These are phyloP conservation scores for Populus tomentosa DNA, from an alignment of 441 rosid species.

Conservation along the genomic window DNA sequence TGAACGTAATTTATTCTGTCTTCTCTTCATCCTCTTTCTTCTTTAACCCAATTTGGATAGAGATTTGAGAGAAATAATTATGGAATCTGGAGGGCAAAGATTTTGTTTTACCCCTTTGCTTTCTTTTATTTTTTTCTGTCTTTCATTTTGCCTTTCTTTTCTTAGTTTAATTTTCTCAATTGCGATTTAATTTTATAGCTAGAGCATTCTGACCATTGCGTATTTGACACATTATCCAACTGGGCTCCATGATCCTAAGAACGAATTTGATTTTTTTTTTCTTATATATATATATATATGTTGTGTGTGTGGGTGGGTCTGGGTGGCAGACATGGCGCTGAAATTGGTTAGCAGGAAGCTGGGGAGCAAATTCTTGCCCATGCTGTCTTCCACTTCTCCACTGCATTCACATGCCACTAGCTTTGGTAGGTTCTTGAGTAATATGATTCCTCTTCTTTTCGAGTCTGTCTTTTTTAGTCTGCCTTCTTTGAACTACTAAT, in stretches of 20 bases:
- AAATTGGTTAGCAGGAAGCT: conserved; percentile 41
- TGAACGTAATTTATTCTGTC: neutral
- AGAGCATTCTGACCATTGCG: neutral
- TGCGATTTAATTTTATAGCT: neutral
- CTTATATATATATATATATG: too few relatives aligned
- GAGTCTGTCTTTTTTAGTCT: neutral
- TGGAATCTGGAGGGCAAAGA: neutral
- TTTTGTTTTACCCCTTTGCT: neutral
- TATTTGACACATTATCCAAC: neutral
- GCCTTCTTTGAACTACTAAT: neutral
- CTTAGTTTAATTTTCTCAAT: neutral
- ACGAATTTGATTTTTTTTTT: neutral
- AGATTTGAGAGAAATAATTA: neutral
- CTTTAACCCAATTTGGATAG: neutral
- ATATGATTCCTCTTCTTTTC: neutral
- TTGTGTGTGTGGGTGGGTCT: neutral
- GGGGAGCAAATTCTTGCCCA: conserved; percentile 34
- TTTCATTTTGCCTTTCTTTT: too few relatives aligned
- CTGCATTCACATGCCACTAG: conserved; percentile 93
- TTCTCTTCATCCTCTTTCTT: neutral
- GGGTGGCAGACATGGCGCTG: conserved; percentile 48
- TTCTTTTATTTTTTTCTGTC: too few relatives aligned
- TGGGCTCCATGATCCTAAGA: neutral
- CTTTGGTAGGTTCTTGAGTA: conserved; percentile 51
- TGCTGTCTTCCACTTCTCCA: conserved; percentile 40